These are phyloP conservation scores for Pleomassaria siparia DNA, from an alignment of 2,329 filamentous ascomycete species.

Conservation along the genomic window DNA sequence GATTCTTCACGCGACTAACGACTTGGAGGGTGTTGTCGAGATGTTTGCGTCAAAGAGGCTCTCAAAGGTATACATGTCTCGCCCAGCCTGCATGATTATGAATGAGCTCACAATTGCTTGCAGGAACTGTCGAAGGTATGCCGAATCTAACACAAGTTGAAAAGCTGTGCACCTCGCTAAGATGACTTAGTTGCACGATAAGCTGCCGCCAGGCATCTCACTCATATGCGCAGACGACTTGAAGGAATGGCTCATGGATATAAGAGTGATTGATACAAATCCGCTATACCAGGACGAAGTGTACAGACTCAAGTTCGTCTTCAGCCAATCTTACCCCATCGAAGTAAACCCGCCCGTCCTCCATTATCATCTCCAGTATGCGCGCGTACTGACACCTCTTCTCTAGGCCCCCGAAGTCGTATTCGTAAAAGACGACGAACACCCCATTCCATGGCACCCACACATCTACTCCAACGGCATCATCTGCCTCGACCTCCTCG, in stretches of 20 bases:
- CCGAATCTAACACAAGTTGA: background rate
- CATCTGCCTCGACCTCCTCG: conserved; percentile 93
- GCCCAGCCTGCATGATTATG: conserved; percentile 1
- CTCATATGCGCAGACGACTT: conserved; percentile 81
- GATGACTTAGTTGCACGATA: conserved; percentile 54
- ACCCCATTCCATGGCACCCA: conserved; percentile 85
- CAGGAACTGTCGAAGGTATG: conserved; percentile 60
- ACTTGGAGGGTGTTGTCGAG: conserved; percentile 3
- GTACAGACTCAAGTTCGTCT: conserved; percentile 85
- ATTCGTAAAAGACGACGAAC: conserved; percentile 65
- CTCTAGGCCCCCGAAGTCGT: conserved; percentile 87
- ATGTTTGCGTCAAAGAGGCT: conserved; percentile 57
- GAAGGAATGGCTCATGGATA: conserved; percentile 89
- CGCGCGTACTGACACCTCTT: background rate
- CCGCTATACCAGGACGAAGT: conserved; percentile 79
- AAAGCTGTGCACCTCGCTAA: background rate
- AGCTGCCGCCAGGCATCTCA: conserved; percentile 68
- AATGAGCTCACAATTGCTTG: conserved; percentile 21
- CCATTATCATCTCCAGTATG: background rate
- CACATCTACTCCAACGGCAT: conserved; percentile 99
- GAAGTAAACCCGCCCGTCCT: conserved; percentile 44
- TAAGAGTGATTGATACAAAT: conserved; percentile 85
- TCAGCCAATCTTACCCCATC: conserved; percentile 84
- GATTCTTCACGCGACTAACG: background rate
- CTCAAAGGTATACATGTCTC: conserved; percentile 44